phyloP scores from a whole-genome alignment of 2,329 filamentous ascomycete genomes.

The Didymella keratinophila region DNA sequence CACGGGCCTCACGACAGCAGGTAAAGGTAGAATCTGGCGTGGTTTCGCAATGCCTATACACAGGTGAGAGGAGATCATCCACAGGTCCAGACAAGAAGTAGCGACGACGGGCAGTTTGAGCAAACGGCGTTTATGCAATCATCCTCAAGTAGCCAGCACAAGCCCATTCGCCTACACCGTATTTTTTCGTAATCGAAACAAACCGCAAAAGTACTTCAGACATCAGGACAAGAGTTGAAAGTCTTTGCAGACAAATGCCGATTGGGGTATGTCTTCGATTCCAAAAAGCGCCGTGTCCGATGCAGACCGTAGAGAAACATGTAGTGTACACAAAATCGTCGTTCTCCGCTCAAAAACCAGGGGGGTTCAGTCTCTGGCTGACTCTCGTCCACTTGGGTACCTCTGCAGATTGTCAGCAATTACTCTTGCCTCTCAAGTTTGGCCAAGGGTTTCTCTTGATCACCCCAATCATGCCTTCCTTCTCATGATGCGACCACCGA shows the following conservation, averaged over 20 bases:
- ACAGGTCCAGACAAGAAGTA: background rate
- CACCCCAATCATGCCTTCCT: background rate
- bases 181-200: background rate
- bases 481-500: background rate
- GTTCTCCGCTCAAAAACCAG: slow-evolving; percentile 73
- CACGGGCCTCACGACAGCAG: background rate
- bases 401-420: slow-evolving; percentile 69
- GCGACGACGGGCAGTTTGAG: background rate
- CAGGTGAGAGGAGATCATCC: background rate
- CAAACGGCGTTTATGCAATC: background rate
- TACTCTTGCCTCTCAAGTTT: background rate
- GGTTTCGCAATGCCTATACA: background rate
- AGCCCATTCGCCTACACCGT: background rate
- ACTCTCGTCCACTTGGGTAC: slow-evolving; percentile 85
- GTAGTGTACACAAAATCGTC: slow-evolving; percentile 34
- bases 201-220: background rate
- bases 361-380: slow-evolving; percentile 91
- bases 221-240: background rate
- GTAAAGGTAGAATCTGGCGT: slow-evolving; percentile 4
- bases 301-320: slow-evolving; percentile 34
- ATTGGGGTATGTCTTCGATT: slow-evolving; percentile 15
- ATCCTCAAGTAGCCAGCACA: background rate
- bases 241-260: background rate
- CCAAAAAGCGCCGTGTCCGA: slow-evolving; percentile 25
- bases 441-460: background rate